Evolutionary conservation across 2,329 filamentous ascomycete genomes (phyloP).

Genomic region (Zasmidium cellare): DNA sequence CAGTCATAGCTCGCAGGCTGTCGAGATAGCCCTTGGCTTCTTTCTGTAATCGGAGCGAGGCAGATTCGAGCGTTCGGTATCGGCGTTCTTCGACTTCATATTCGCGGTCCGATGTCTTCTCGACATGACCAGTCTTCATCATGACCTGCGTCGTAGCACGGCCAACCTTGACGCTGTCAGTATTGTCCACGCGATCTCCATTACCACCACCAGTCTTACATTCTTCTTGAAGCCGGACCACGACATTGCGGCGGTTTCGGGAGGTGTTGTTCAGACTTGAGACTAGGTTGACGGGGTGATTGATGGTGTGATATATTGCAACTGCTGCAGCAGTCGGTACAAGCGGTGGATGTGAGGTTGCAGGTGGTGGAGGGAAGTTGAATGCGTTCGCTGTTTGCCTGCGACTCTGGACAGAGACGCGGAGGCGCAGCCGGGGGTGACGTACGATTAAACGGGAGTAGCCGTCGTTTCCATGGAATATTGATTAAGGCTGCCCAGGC

Average conservation of each 20-base stretch:
- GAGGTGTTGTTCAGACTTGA: not conserved
- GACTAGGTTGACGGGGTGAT: constrained; percentile 6
- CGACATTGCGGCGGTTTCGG: constrained; percentile 56
- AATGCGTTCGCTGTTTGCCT: not conserved
- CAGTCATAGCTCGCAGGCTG: constrained; percentile 96
- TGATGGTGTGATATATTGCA: not conserved
- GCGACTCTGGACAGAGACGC: not conserved
- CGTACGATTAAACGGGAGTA: not conserved
- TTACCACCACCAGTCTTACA: constrained; percentile 17
- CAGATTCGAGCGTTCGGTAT: constrained; percentile 96
- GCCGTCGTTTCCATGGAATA: not conserved
- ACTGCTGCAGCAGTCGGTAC: not conserved
- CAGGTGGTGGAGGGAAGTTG: not conserved
- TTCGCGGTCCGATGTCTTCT: constrained; percentile 97
- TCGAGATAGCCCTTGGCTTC: constrained; percentile 98
- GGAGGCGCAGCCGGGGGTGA: not conserved
- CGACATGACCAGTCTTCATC: constrained; percentile 99
- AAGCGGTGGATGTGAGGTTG: not conserved
- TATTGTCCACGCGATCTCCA: constrained; percentile 46
- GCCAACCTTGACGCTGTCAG: constrained; percentile 89
- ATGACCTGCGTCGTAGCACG: constrained; percentile 99
- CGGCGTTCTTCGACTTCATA: constrained; percentile 93
- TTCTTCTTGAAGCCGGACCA: constrained; percentile 50
- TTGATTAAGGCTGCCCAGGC: not conserved
- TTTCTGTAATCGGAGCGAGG: constrained; percentile 88